phyloP scores from a whole-genome alignment of 2,329 filamentous ascomycete genomes.

The Sclerotinia nivalis region DNA sequence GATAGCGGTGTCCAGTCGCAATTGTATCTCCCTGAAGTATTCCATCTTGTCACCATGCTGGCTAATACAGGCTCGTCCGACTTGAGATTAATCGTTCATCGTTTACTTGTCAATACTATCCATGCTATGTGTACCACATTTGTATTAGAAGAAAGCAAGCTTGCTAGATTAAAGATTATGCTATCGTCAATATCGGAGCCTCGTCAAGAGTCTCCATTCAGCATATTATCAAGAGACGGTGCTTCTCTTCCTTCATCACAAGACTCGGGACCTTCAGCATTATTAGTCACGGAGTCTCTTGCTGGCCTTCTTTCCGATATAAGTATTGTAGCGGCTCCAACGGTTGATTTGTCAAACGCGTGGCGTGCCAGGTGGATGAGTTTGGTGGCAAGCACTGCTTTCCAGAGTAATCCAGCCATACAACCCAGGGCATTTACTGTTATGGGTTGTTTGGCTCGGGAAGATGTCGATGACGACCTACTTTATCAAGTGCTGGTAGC shows the following conservation, averaged over 20 bases:
- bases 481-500: slow-evolving; percentile 71
- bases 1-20: slow-evolving; percentile 67
- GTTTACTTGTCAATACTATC: slow-evolving; percentile 65
- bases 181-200: slow-evolving; percentile 62
- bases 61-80: slow-evolving; percentile 63
- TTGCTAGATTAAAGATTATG: slow-evolving; percentile 49
- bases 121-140: slow-evolving; percentile 69
- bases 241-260: slow-evolving; percentile 56
- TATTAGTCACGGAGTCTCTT: slow-evolving; percentile 58
- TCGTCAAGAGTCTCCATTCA: slow-evolving; percentile 58
- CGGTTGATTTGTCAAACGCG: slow-evolving; percentile 64
- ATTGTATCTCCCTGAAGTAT: slow-evolving; percentile 67
- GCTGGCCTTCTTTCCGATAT: slow-evolving; percentile 64
- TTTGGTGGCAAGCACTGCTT: slow-evolving; percentile 69
- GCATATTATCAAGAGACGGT: slow-evolving; percentile 53
- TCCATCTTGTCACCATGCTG: slow-evolving; percentile 70
- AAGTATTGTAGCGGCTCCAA: slow-evolving; percentile 63
- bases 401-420: slow-evolving; percentile 71
- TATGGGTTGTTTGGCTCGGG: slow-evolving; percentile 70
- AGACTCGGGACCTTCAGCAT: slow-evolving; percentile 47
- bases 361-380: slow-evolving; percentile 76
- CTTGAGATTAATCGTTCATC: slow-evolving; percentile 60
- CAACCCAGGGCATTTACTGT: slow-evolving; percentile 69
- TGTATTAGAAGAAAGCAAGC: slow-evolving; percentile 57
- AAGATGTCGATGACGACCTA: slow-evolving; percentile 70